Conservation (phyloP, 2,329 filamentous ascomycete species). For the Colletotrichum sp. region DNA sequence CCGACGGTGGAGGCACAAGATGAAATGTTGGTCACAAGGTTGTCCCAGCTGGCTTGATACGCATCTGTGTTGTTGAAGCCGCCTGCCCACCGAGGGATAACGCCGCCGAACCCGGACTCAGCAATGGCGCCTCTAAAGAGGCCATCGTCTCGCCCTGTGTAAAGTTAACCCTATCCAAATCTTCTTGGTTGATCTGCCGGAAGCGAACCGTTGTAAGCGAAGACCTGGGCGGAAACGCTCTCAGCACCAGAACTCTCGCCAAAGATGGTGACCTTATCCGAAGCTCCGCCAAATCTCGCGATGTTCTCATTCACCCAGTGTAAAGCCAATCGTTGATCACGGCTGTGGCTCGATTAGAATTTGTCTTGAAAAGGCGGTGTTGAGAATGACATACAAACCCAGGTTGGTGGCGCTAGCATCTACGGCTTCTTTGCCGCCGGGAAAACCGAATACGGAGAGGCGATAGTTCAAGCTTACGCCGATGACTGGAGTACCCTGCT, state of each 20-base stretch:
- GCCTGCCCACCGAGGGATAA: constrained; percentile 30
- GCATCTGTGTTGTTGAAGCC: constrained; percentile 31
- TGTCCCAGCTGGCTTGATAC: constrained; percentile 32
- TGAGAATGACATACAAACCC: constrained; percentile 37
- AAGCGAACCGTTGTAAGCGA: constrained; percentile 50
- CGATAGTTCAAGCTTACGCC: constrained; percentile 56
- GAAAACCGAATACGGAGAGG: constrained; percentile 51
- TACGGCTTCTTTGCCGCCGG: constrained; percentile 44
- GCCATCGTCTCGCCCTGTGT: constrained; percentile 46
- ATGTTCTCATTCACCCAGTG: constrained; percentile 55
- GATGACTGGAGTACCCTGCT: constrained; percentile 52
- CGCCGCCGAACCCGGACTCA: constrained; percentile 49
- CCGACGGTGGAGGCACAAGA: constrained; percentile 30
- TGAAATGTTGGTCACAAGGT: constrained; percentile 29
- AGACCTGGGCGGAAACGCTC: constrained; percentile 49
- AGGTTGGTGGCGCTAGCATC: constrained; percentile 51
- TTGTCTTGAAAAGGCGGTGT: background rate
- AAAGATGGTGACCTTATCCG: constrained; percentile 52
- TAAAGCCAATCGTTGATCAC: constrained; percentile 52
- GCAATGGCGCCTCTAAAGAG: constrained; percentile 57
- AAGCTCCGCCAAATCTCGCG: constrained; percentile 47
- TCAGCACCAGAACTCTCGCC: constrained; percentile 56
- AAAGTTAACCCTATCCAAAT: background rate
- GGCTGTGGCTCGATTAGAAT: constrained; percentile 2
- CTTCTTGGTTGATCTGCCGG: background rate